These are phyloP conservation scores for Ceratocystis cacaofunesta DNA, from an alignment of 2,329 filamentous ascomycete species.

Conservation along the genomic window DNA sequence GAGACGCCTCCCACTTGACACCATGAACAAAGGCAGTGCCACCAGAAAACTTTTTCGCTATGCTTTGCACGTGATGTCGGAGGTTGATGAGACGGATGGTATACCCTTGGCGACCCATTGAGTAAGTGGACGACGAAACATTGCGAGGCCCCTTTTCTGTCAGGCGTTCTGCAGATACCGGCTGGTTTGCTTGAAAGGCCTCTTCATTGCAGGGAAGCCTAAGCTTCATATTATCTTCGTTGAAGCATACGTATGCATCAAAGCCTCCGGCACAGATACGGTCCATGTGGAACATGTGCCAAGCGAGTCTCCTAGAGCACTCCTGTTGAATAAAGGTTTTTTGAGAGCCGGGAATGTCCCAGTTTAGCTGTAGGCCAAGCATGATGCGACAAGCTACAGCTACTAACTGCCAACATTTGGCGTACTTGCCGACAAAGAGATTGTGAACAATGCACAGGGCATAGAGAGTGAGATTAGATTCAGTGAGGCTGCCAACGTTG, in stretches of 20 bases:
- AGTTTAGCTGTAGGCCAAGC: conserved; percentile 28
- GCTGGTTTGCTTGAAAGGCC: conserved; percentile 24
- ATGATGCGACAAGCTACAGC: conserved; percentile 26
- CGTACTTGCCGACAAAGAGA: conserved; percentile 25
- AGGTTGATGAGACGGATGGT: conserved; percentile 26
- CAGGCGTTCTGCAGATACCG: conserved; percentile 23
- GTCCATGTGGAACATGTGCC: conserved; percentile 28
- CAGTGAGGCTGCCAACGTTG: conserved; percentile 27
- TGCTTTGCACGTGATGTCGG: conserved; percentile 25
- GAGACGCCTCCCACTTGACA: conserved; percentile 24
- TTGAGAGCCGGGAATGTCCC: conserved; percentile 24
- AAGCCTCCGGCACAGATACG: conserved; percentile 28
- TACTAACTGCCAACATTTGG: conserved; percentile 29
- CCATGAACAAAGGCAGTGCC: conserved; percentile 16
- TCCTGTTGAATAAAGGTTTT: conserved; percentile 26
- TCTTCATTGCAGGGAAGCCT: conserved; percentile 26
- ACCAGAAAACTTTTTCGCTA: conserved; percentile 18
- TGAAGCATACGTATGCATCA: conserved; percentile 28
- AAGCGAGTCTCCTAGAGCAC: conserved; percentile 25
- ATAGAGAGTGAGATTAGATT: conserved; percentile 25
- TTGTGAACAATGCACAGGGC: conserved; percentile 27
- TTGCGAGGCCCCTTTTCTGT: conserved; percentile 17
- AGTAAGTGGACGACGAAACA: conserved; percentile 16
- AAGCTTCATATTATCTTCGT: conserved; percentile 27
- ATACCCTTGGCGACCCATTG: conserved; percentile 25